Conservation (phyloP, 2,329 filamentous ascomycete species). For the Penicillium concentricum region DNA sequence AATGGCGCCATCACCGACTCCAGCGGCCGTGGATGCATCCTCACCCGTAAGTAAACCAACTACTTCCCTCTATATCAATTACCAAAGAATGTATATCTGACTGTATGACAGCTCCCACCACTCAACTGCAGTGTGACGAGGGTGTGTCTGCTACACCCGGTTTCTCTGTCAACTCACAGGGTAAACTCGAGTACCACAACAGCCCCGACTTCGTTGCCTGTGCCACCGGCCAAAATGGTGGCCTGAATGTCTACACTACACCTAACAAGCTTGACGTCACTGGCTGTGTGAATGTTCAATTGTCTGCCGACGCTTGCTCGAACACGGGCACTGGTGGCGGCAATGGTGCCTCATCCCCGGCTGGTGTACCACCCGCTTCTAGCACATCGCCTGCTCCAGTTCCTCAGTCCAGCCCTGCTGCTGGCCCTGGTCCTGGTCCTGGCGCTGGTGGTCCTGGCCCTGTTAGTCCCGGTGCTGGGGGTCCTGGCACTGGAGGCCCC, state of each 20-base stretch:
- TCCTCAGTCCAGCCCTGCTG: background rate
- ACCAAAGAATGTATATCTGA: slow-evolving; percentile 9
- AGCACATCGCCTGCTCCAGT: slow-evolving; percentile 1
- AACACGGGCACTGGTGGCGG: slow-evolving; percentile 20
- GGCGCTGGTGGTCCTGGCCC: background rate
- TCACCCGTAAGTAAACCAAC: slow-evolving; percentile 52
- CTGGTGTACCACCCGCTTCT: slow-evolving; percentile 10
- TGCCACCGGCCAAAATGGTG: slow-evolving; percentile 48
- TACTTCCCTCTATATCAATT: background rate
- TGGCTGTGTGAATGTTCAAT: slow-evolving; percentile 33
- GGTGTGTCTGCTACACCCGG: slow-evolving; percentile 53
- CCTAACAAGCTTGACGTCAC: slow-evolving; percentile 31
- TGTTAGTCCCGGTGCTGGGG: background rate
- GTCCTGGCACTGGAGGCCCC: background rate
- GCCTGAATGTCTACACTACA: slow-evolving; percentile 45
- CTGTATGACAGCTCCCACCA: slow-evolving; percentile 49
- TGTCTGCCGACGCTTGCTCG: slow-evolving; percentile 41
- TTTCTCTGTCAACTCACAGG: slow-evolving; percentile 57
- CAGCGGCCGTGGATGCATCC: slow-evolving; percentile 60
- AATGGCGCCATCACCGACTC: slow-evolving; percentile 56
- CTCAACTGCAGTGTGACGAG: slow-evolving; percentile 61
- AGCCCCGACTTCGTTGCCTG: slow-evolving; percentile 60
- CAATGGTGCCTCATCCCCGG: slow-evolving; percentile 5
- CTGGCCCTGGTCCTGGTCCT: background rate
- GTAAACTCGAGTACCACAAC: slow-evolving; percentile 53